Evolutionary conservation across 1,139 yeast genomes (phyloP).

Genomic region (Dujonia santamariae): DNA sequence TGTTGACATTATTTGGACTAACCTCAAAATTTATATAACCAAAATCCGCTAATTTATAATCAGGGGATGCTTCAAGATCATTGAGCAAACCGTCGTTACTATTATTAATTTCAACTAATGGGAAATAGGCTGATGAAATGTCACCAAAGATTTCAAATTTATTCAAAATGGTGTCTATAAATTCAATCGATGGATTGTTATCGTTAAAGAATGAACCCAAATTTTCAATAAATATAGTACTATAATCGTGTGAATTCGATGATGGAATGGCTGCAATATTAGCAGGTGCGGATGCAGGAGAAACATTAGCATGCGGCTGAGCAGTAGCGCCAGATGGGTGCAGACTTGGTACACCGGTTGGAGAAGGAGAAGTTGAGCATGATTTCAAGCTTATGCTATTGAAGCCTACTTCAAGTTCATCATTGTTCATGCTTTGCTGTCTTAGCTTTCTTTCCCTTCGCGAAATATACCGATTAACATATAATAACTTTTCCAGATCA

Average conservation of each 20-base stretch:
- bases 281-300: background rate
- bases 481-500: slow-evolving; percentile 21
- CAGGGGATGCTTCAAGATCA: slow-evolving; percentile 13
- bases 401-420: slow-evolving; percentile 6
- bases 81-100: too few species aligned
- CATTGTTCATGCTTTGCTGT: slow-evolving; percentile 7
- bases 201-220: slow-evolving; percentile 30
- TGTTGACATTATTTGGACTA: slow-evolving; percentile 19
- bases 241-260: slow-evolving; percentile 30
- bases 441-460: slow-evolving; percentile 22
- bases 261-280: slow-evolving; percentile 9
- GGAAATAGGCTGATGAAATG: slow-evolving; percentile 46
- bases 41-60: slow-evolving; percentile 20
- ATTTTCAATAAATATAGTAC: slow-evolving; percentile 45
- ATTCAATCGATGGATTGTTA: slow-evolving; percentile 13
- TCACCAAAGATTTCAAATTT: slow-evolving; percentile 37
- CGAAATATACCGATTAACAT: slow-evolving; percentile 28
- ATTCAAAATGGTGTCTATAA: slow-evolving; percentile 22
- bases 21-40: slow-evolving; percentile 31
- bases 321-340: background rate
- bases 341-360: background rate
- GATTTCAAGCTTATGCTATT: slow-evolving; percentile 3
- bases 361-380: slow-evolving; percentile 1
- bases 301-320: too few species aligned
- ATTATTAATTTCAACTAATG: slow-evolving; percentile 20